Evolutionary conservation across 257 asterid species (phyloP), one percentile per base, ranked within the genome.

Genomic region (Fraxinus americana): DNA sequence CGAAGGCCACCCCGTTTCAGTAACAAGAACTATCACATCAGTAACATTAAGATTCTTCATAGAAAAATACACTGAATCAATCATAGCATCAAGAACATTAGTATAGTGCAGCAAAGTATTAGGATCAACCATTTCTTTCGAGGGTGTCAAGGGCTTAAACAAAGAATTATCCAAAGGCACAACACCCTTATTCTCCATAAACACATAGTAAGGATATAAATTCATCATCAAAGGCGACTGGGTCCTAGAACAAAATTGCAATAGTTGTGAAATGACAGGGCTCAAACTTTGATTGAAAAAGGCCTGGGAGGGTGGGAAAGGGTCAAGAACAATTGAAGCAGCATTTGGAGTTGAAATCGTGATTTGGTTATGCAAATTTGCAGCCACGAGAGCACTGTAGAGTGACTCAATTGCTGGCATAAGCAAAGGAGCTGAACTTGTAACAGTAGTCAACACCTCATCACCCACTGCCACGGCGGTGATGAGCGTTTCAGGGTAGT

Each of bases 1-100:
- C 0, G 99, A 96, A 79, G 98, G 99, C 99, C 99, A 94, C 11
- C 99, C 99, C 2, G 96, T 87, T 77, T 96, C 99, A 17, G 94
- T 87, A 36, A 96, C 96, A 9, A 93, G 91, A 4, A 96, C 92
- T 16, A 77, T 81, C 38, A 96, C 97, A 82, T 94, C 97, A 19
- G 95, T 93, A 4, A 86, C 86, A 61, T 96, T 93, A 14, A 96
- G 93, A 82, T 91, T 93, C 88, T 82, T 96, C 98, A 96, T 92
- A 0, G 97, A 96, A 73, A 92, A 91, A 85, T 93, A 96, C 0
- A 94, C 98, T 0, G 99, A 92, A 84, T 96, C 99, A 43, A 96
- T 65, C 97, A 96, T 94, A 14, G 99, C 99, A 81, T 92, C 98
- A 71, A 96, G 91, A 29, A 93, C 97, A 79, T 90, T 96, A 36